Percentiles rank a stretch among this genome's conserved stretches.
Evolutionary conservation across 306 rosid genomes (phyloP).

Genomic region (Vigna mungo): DNA sequence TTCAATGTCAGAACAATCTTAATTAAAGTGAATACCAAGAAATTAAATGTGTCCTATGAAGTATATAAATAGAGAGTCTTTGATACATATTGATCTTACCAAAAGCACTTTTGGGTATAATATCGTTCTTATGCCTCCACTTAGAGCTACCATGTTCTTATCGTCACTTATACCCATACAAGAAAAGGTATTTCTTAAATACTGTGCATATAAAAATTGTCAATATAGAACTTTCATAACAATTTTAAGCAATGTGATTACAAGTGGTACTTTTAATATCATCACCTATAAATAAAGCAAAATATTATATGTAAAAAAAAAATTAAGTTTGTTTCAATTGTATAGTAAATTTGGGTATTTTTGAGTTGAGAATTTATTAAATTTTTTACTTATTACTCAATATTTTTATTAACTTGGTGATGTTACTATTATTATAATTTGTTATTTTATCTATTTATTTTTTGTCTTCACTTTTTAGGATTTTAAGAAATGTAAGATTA

Average conservation of each 20-base stretch:
- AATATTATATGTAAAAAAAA: too few relatives aligned
- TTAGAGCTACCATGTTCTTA: slow-evolving; percentile 71
- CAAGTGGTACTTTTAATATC: too few relatives aligned
- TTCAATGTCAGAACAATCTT: background rate
- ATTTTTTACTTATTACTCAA: too few relatives aligned
- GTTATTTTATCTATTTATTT: too few relatives aligned
- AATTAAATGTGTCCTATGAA: background rate
- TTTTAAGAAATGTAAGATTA: too few relatives aligned
- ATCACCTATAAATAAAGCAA: too few relatives aligned
- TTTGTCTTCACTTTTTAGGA: too few relatives aligned
- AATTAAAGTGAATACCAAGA: slow-evolving; percentile 17
- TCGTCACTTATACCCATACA: slow-evolving; percentile 66
- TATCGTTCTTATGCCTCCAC: slow-evolving; percentile 63
- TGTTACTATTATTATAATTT: too few relatives aligned
- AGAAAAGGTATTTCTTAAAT: slow-evolving; percentile 60
- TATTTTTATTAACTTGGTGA: too few relatives aligned
- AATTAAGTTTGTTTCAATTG: too few relatives aligned
- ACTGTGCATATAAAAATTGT: slow-evolving; percentile 52
- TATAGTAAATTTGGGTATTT: too few relatives aligned
- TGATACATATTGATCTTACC: background rate
- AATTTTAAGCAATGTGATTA: background rate
- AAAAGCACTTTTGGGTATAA: background rate
- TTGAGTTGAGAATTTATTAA: too few relatives aligned
- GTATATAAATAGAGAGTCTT: background rate
- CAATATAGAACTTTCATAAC: background rate